Base-by-base conservation (phyloP, 2,329 filamentous ascomycete species). In the Ilyonectria sp. region DNA sequence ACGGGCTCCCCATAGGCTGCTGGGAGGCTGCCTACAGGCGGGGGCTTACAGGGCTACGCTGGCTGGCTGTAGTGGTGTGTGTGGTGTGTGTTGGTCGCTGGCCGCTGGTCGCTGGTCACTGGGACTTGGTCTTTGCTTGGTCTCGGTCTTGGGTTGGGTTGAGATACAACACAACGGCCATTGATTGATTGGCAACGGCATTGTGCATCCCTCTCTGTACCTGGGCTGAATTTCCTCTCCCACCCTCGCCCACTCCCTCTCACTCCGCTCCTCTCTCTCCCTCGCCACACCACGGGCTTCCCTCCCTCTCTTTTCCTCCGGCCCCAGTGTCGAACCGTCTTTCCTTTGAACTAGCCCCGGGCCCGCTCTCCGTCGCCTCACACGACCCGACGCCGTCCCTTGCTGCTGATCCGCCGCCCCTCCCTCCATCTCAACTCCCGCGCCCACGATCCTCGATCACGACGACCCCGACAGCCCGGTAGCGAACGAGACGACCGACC, bases 301-400 rank as follows among this genome's bases (percentile, higher is more conserved):
- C 43, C 52, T 31, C 44, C 43, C 47, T 65, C 63, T 60, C 63
- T 67, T 62, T 62, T 61, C 54, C 46, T 40, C 35, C 49, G 58
- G 57, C 71, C 53, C 60, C 29, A 33, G 50, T 53, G 60, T 60
- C 63, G 65, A 63, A 63, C 65, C 53, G 67, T 53, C 65, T 63
- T 60, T 72, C 65, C 54, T 49, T 74, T 65, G 59, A 44, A 57
- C 58, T 46, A 65, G 35, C 60, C 50, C 26, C 54, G 61, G 61
- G 57, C 63, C 65, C 60, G 65, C 65, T 64, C 65, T 58, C 44
- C 49, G 50, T 49, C 21, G 29, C 44, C 31, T 35, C 43, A 23
- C 60, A 56, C 60, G 43, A 61, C 50, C 44, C 60, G 35, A 61
- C 57, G 65, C 52, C 65, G 61, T 68, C 61, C 61, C 60, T 58